These are phyloP conservation scores for Diutina sp. DNA, from an alignment of 1,139 yeast genomes.

Conservation along the genomic window DNA sequence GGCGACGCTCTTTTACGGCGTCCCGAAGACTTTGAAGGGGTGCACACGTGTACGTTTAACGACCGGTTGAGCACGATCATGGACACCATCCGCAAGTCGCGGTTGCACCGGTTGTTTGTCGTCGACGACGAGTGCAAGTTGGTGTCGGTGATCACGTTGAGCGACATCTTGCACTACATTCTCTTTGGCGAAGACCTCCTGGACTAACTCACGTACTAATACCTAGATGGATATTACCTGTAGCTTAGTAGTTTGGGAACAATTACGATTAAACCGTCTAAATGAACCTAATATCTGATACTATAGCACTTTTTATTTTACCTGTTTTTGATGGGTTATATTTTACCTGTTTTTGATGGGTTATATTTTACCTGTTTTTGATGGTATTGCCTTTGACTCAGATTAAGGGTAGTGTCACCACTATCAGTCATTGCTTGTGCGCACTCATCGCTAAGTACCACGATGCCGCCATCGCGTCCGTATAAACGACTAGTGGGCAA, in stretches of 20 bases:
- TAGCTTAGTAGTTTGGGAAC: too few species aligned
- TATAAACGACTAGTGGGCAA: background rate
- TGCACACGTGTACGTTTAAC: slow-evolving; percentile 82
- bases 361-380: too few species aligned
- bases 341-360: too few species aligned
- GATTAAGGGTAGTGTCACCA: too few species aligned
- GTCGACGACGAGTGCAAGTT: slow-evolving; percentile 74
- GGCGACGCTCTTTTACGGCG: slow-evolving; percentile 95
- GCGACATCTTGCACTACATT: slow-evolving; percentile 82
- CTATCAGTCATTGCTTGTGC: background rate
- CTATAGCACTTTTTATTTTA: too few species aligned
- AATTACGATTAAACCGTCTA: too few species aligned
- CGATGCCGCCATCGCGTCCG: background rate
- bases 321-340: too few species aligned
- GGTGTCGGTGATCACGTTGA: slow-evolving; percentile 76
- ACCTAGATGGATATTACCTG: background rate
- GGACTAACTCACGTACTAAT: background rate
- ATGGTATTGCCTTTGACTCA: too few species aligned
- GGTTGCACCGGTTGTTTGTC: slow-evolving; percentile 85
- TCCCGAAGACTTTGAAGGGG: slow-evolving; percentile 96
- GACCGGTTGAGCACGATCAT: slow-evolving; percentile 84
- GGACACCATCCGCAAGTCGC: slow-evolving; percentile 86
- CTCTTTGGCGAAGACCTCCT: slow-evolving; percentile 48
- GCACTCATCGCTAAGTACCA: background rate
- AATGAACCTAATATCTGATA: too few species aligned